phyloP scores from a whole-genome alignment of 1,284 basidiomycete genomes.

The Ustilago crameri region DNA sequence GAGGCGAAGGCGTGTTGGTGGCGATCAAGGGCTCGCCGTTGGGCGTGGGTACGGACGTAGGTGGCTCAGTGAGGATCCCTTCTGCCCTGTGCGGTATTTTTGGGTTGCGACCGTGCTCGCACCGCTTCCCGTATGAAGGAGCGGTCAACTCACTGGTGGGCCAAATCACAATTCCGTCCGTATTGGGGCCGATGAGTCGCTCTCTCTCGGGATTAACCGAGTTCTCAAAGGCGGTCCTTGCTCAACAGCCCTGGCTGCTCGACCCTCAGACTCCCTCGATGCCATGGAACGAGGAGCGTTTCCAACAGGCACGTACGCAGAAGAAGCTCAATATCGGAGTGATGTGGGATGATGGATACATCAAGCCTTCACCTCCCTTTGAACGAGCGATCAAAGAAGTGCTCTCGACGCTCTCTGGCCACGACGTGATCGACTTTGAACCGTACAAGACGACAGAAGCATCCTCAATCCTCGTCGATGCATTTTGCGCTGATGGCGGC shows the following conservation, averaged over 20 bases:
- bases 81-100: conserved; percentile 77
- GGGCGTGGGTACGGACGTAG: conserved; percentile 78
- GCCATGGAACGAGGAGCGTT: conserved; percentile 76
- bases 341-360: conserved; percentile 69
- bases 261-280: conserved; percentile 77
- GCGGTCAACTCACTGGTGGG: conserved; percentile 69
- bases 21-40: conserved; percentile 72
- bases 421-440: conserved; percentile 54
- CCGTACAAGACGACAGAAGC: conserved; percentile 48
- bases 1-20: conserved; percentile 76
- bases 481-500: conserved; percentile 59
- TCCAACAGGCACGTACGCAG: conserved; percentile 69
- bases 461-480: conserved; percentile 61
- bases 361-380: conserved; percentile 68
- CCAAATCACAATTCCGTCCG: conserved; percentile 77
- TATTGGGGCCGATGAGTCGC: conserved; percentile 78
- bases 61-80: conserved; percentile 77
- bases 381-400: conserved; percentile 65
- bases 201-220: conserved; percentile 74
- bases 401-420: conserved; percentile 56
- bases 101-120: conserved; percentile 77
- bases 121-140: conserved; percentile 78
- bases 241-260: conserved; percentile 75
- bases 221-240: conserved; percentile 75
- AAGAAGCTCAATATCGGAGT: conserved; percentile 62